Percentiles rank a stretch among this genome's conserved stretches.
phyloP scores from a whole-genome alignment of 2,329 filamentous ascomycete species.

The Ilyonectria robusta region DNA sequence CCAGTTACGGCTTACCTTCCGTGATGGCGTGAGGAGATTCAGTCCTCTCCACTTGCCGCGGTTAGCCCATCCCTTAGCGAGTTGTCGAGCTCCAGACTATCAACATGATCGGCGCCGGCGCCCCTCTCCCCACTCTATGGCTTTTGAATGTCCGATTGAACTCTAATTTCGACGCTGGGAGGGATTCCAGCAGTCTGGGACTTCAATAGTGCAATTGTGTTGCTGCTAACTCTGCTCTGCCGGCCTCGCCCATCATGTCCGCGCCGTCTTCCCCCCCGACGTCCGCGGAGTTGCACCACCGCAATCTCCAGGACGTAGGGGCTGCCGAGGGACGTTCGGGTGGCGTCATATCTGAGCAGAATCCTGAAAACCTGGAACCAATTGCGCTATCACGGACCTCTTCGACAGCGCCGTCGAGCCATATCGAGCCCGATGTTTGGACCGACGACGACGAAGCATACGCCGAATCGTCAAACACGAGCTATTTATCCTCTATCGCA shows the following conservation, averaged over 20 bases:
- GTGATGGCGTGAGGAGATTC: conserved; percentile 8
- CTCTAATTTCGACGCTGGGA: background rate
- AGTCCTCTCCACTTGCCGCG: background rate
- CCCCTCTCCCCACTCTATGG: background rate
- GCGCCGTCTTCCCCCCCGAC: background rate
- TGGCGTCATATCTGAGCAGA: conserved; percentile 12
- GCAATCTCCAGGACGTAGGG: background rate
- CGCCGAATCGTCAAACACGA: conserved; percentile 50
- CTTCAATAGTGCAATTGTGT: background rate
- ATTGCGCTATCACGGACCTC: conserved; percentile 3
- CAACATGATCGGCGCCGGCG: background rate
- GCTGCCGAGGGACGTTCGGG: background rate
- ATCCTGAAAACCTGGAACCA: background rate
- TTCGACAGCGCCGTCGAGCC: conserved; percentile 15
- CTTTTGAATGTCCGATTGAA: background rate
- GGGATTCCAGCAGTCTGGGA: background rate
- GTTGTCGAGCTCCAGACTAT: background rate
- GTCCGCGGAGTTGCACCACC: background rate
- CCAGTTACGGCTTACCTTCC: conserved; percentile 14
- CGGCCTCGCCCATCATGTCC: background rate
- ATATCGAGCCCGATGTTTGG: conserved; percentile 41
- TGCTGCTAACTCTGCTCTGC: background rate
- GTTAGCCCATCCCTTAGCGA: background rate
- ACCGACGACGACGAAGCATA: conserved; percentile 46
- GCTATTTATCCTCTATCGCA: conserved; percentile 46